Percentiles rank a stretch among this genome's conserved stretches.
These are phyloP conservation scores for Colletotrichum sp. DNA, from an alignment of 2,329 filamentous ascomycete genomes.

Conservation along the genomic window DNA sequence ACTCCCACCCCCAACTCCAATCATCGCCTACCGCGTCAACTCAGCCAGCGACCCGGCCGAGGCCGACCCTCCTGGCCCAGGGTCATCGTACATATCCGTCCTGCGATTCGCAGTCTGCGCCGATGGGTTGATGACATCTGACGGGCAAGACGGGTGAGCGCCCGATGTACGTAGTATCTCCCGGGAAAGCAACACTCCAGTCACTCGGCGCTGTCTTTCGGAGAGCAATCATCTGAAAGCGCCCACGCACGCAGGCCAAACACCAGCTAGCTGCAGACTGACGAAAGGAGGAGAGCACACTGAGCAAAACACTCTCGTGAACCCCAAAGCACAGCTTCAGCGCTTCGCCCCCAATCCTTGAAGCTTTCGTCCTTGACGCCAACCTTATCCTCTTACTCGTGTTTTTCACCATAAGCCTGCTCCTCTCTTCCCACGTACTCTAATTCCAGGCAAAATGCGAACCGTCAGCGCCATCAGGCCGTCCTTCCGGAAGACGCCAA, in stretches of 20 bases:
- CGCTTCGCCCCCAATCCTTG: not conserved
- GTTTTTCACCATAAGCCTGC: not conserved
- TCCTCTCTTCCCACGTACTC: not conserved
- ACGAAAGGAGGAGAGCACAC: not conserved
- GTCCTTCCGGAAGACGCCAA: not conserved
- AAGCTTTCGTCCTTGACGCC: not conserved
- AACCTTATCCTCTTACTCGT: not conserved
- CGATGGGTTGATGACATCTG: not conserved
- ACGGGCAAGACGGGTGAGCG: not conserved
- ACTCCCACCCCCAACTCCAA: not conserved
- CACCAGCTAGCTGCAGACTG: not conserved
- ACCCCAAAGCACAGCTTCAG: not conserved
- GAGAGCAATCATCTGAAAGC: not conserved
- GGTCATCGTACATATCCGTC: conserved; percentile 9
- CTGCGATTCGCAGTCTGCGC: not conserved
- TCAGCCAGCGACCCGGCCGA: not conserved
- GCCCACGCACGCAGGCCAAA: not conserved
- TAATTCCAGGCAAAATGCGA: not conserved
- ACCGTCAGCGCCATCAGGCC: not conserved
- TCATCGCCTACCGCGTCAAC: conserved; percentile 15
- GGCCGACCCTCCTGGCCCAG: not conserved
- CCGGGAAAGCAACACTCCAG: not conserved
- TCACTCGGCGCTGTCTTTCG: not conserved
- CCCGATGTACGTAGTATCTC: not conserved
- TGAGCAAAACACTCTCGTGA: not conserved